Percentiles rank a stretch among this genome's conserved stretches.
These are phyloP conservation scores for Amyloporia xantha DNA, from an alignment of 768 basidiomycete species.

Conservation along the genomic window DNA sequence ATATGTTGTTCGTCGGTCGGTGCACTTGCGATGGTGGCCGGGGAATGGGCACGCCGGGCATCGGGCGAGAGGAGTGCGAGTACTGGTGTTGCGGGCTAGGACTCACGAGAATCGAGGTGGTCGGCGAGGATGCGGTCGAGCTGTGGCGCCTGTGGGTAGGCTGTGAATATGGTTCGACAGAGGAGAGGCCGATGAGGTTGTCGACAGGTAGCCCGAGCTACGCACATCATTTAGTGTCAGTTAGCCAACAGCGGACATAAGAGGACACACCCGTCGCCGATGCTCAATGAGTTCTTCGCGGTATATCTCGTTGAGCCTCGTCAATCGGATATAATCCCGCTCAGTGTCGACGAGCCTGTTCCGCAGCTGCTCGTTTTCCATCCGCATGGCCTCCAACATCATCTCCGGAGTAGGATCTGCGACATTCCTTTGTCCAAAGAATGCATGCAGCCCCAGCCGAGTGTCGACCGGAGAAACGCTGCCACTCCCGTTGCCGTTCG, in stretches of 20 bases:
- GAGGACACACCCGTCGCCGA: slow-evolving; percentile 56
- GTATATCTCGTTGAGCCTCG: slow-evolving; percentile 75
- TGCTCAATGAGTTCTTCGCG: slow-evolving; percentile 79
- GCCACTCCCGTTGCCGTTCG: slow-evolving; percentile 24
- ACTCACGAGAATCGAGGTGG: slow-evolving; percentile 35
- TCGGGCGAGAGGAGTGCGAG: slow-evolving; percentile 25
- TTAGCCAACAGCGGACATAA: neutral
- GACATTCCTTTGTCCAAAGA: slow-evolving; percentile 10
- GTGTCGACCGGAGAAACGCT: slow-evolving; percentile 17
- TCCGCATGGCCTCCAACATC: slow-evolving; percentile 68
- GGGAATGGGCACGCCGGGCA: slow-evolving; percentile 68
- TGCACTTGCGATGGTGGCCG: slow-evolving; percentile 60
- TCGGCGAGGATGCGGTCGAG: slow-evolving; percentile 39
- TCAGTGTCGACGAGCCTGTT: slow-evolving; percentile 66
- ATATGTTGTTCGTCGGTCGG: slow-evolving; percentile 41
- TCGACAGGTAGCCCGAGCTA: slow-evolving; percentile 76
- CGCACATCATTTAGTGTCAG: neutral
- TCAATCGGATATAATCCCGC: slow-evolving; percentile 67
- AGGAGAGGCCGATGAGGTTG: slow-evolving; percentile 65
- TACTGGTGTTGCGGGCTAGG: slow-evolving; percentile 22
- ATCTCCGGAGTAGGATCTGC: slow-evolving; percentile 39
- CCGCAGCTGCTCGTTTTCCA: slow-evolving; percentile 75
- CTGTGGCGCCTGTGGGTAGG: slow-evolving; percentile 55
- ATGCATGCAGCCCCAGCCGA: slow-evolving; percentile 6
- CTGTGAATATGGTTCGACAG: slow-evolving; percentile 63